phyloP scores from a whole-genome alignment of 306 rosid genomes.

The Ormosia emarginata region DNA sequence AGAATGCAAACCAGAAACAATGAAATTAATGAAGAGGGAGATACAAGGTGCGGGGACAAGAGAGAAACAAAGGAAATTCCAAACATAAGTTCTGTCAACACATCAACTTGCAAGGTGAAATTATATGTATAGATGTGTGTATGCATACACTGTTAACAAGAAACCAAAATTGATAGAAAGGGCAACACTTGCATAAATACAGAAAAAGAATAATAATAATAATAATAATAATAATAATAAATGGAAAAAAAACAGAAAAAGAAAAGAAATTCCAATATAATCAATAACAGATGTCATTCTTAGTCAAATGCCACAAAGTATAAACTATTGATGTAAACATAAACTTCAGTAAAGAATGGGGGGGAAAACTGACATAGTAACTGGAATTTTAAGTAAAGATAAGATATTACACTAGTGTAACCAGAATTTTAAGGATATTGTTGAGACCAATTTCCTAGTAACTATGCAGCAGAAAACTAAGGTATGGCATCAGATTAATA shows the following conservation, averaged over 20 bases:
- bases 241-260: background rate
- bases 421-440: background rate
- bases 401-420: background rate
- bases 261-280: background rate
- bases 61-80: background rate
- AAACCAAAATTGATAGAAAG: background rate
- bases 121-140: background rate
- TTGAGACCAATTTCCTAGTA: background rate
- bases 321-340: constrained; percentile 1
- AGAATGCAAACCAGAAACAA: constrained; percentile 15
- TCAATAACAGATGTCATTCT: background rate
- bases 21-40: constrained; percentile 13
- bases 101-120: background rate
- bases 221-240: background rate
- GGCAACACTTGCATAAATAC: background rate
- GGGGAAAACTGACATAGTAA: background rate
- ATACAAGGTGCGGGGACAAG: background rate
- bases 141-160: background rate
- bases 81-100: background rate
- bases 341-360: background rate
- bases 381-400: background rate
- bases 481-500: background rate
- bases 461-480: constrained; percentile 5
- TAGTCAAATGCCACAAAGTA: background rate
- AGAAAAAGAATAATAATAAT: too few relatives aligned